Conservation (phyloP, 2,329 filamentous ascomycete species). For the Pseudopithomyces maydicus region DNA sequence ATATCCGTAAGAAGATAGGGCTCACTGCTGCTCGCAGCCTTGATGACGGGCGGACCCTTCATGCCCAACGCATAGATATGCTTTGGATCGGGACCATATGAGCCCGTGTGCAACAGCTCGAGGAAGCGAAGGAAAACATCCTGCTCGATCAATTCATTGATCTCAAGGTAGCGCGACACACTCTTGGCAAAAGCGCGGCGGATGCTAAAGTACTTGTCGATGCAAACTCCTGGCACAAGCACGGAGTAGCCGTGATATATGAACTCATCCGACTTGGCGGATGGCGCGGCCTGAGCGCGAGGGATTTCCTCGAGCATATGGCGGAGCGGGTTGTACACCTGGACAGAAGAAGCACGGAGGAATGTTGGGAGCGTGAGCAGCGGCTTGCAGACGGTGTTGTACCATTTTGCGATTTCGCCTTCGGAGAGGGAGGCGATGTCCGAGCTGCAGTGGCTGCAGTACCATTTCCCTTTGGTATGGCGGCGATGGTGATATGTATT, state of each 20-base stretch:
- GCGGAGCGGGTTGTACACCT: slow-evolving; percentile 33
- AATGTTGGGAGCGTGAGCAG: slow-evolving; percentile 26
- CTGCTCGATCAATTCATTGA: slow-evolving; percentile 32
- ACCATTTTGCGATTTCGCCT: slow-evolving; percentile 37
- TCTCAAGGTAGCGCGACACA: slow-evolving; percentile 30
- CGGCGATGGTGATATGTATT: slow-evolving; percentile 1
- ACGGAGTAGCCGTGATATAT: slow-evolving; percentile 42
- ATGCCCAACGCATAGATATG: slow-evolving; percentile 10
- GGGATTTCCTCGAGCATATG: slow-evolving; percentile 34
- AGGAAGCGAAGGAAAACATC: slow-evolving; percentile 42
- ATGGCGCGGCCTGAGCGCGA: slow-evolving; percentile 34
- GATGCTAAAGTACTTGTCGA: slow-evolving; percentile 36
- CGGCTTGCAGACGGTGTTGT: slow-evolving; percentile 39
- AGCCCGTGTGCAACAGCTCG: slow-evolving; percentile 32
- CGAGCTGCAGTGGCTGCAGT: slow-evolving; percentile 29
- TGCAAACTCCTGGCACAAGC: slow-evolving; percentile 34
- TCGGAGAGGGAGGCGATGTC: slow-evolving; percentile 20
- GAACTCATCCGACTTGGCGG: slow-evolving; percentile 44
- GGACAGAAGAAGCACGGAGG: slow-evolving; percentile 25
- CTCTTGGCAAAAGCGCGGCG: slow-evolving; percentile 34
- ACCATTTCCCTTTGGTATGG: slow-evolving; percentile 23
- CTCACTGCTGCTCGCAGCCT: slow-evolving; percentile 8
- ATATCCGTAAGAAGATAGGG: slow-evolving; percentile 29
- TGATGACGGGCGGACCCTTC: slow-evolving; percentile 32
- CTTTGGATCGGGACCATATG: slow-evolving; percentile 28